Conservation (phyloP, 164 flowering plant genomes). For the Annona squamosa region DNA sequence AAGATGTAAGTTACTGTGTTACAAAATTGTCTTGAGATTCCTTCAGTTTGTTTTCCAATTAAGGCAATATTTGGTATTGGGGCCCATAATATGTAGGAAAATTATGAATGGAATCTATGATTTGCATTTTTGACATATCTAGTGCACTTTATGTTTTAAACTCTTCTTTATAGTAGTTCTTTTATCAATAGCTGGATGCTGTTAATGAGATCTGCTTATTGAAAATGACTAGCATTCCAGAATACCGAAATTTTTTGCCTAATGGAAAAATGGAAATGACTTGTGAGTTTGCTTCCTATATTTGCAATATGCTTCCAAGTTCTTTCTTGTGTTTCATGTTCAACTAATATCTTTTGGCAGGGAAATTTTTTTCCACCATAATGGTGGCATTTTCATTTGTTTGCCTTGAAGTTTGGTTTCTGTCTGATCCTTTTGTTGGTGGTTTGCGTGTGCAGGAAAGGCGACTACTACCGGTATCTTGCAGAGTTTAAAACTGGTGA, state of each 20-base stretch:
- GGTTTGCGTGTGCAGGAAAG: slow-evolving; percentile 17
- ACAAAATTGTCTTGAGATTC: not conserved
- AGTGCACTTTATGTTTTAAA: not conserved
- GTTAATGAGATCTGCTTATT: too few species aligned
- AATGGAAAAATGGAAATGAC: too few species aligned
- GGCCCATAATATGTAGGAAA: not conserved
- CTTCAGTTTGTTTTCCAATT: not conserved
- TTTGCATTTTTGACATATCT: not conserved
- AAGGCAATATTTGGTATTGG: not conserved
- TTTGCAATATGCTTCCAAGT: not conserved
- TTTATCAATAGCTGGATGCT: too few species aligned
- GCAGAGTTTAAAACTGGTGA: slow-evolving; percentile 21
- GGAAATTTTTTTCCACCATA: not conserved
- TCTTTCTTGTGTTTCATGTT: not conserved
- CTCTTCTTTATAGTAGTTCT: not conserved
- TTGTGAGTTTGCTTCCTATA: not conserved
- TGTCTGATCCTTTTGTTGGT: not conserved
- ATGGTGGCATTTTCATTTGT: not conserved
- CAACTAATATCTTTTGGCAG: not conserved
- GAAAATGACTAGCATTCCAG: too few species aligned
- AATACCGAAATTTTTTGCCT: too few species aligned
- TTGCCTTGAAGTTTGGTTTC: not conserved
- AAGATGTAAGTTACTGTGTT: slow-evolving; percentile 15
- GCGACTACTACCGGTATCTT: slow-evolving; percentile 21
- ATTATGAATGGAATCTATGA: not conserved